Evolutionary conservation across 1,284 basidiomycete genomes (phyloP), one percentile per base, ranked within the genome.

Genomic region (Earliella scabrosa): DNA sequence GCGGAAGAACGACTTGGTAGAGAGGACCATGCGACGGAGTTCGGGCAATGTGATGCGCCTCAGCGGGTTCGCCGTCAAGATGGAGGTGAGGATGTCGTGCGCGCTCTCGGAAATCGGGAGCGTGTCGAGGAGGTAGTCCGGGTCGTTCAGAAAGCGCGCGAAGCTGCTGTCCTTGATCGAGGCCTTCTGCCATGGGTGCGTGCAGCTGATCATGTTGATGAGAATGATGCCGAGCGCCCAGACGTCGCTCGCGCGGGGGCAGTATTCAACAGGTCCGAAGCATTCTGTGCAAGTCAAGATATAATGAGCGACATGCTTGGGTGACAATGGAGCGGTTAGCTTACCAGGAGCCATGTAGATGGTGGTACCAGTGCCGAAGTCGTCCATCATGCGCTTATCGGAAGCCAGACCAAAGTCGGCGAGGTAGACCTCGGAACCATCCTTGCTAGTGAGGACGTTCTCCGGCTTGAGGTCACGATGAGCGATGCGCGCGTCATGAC

Each of bases 101-200:
- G 83, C 80, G 11, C 75, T 77, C n/a, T 73, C 63, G 16, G 89
- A 91, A 61, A 96, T 88, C 9, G 90, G 90, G 8, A 93, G 77
- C 47, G 85, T 83, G 10, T 81, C 72, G 26, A 81, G 81, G 20
- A 96, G 78, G 66, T 87, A 88, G 56, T 88, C 73, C 29, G 78
- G 82, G 63, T 93, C 80, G 50, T 45, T 32, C 44, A 61, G 46
- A 51, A 61, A 66, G 32, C 58, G 51, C 29, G 44, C 70, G 76
- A 91, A 97, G 24, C 85, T 87, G 40, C 84, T 81, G 71, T 98
- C 95, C 32, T 79, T 74, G 2, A 78, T 71, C 39, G 78, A 83
- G 1, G 96, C 93, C 64, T 82, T 79, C 57, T 82, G 81, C 96
- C 96, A 98, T 3, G 94, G 95, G 68, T 91, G 92, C 20, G 87